Evolutionary conservation across 2,329 filamentous ascomycete genomes (phyloP).

Genomic region (Trichophyton equinum): DNA sequence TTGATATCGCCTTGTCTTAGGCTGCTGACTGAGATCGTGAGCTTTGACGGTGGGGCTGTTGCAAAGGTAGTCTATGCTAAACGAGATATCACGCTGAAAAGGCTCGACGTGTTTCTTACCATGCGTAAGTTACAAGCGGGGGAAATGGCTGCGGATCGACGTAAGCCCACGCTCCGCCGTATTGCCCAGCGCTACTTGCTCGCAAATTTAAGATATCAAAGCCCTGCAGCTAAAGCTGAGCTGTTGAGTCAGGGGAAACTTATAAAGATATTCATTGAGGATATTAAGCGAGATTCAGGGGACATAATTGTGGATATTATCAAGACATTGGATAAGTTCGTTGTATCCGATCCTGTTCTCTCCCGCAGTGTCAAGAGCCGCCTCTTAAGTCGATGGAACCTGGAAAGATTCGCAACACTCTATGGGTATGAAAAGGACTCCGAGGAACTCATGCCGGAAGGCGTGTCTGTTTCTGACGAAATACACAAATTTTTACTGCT

Average conservation of each 20-base stretch:
- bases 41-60: conserved; percentile 71
- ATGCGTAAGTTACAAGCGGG: conserved; percentile 45
- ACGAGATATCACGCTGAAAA: conserved; percentile 66
- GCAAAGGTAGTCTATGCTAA: conserved; percentile 66
- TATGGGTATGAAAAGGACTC: conserved; percentile 44
- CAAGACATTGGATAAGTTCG: conserved; percentile 52
- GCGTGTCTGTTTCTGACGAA: conserved; percentile 46
- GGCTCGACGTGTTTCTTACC: conserved; percentile 66
- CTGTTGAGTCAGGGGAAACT: conserved; percentile 64
- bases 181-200: conserved; percentile 73
- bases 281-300: conserved; percentile 65
- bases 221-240: conserved; percentile 64
- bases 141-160: conserved; percentile 48
- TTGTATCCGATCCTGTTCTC: conserved; percentile 64
- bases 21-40: conserved; percentile 71
- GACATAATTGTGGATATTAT: conserved; percentile 65
- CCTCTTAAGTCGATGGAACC: conserved; percentile 60
- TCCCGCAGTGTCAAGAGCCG: conserved; percentile 61
- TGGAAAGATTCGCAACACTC: conserved; percentile 59
- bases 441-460: conserved; percentile 35
- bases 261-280: conserved; percentile 58
- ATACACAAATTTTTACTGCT: conserved; percentile 64
- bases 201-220: conserved; percentile 64
- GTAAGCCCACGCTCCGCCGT: conserved; percentile 66
- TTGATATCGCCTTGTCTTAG: conserved; percentile 80